Conservation (phyloP, 495 filamentous ascomycete species). For the Evansstolkia leycettana region DNA sequence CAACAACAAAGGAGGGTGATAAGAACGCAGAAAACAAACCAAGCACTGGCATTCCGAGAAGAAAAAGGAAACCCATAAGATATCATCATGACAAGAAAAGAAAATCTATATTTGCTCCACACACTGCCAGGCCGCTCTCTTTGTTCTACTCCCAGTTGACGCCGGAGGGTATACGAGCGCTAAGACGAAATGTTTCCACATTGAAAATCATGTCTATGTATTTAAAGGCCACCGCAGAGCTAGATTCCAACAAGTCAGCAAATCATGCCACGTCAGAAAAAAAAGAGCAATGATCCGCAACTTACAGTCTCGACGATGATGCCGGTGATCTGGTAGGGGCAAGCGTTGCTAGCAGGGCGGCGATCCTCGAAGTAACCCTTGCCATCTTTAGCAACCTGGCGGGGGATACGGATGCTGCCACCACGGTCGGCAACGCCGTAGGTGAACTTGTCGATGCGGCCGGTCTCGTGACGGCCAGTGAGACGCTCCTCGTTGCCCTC, state of each 20-base stretch:
- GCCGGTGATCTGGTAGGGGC: constrained; percentile 92
- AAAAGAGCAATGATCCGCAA: too few species aligned
- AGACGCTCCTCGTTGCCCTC: constrained; percentile 87
- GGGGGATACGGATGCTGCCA: constrained; percentile 84
- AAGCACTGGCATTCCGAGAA: constrained; percentile 11
- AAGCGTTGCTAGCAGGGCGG: constrained; percentile 86
- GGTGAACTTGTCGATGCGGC: constrained; percentile 83
- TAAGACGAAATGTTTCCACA: constrained; percentile 28
- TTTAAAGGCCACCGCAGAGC: constrained; percentile 35
- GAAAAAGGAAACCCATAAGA: constrained; percentile 7
- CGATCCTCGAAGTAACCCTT: constrained; percentile 98
- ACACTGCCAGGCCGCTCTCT: constrained; percentile 27
- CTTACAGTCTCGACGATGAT: constrained; percentile 72
- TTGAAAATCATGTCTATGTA: constrained; percentile 17
- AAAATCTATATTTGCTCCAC: constrained; percentile 25
- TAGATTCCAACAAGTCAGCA: constrained; percentile 5
- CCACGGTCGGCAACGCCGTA: constrained; percentile 96
- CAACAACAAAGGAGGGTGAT: constrained; percentile 6
- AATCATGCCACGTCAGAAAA: not conserved
- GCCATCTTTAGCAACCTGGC: constrained; percentile 79
- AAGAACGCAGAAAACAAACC: constrained; percentile 12
- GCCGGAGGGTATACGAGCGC: constrained; percentile 38
- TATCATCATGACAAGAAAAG: constrained; percentile 3
- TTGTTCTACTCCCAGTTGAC: constrained; percentile 28
- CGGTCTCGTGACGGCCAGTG: constrained; percentile 93